phyloP scores from a whole-genome alignment of 1,284 basidiomycete genomes.

The Apiotrichum laibachii region DNA sequence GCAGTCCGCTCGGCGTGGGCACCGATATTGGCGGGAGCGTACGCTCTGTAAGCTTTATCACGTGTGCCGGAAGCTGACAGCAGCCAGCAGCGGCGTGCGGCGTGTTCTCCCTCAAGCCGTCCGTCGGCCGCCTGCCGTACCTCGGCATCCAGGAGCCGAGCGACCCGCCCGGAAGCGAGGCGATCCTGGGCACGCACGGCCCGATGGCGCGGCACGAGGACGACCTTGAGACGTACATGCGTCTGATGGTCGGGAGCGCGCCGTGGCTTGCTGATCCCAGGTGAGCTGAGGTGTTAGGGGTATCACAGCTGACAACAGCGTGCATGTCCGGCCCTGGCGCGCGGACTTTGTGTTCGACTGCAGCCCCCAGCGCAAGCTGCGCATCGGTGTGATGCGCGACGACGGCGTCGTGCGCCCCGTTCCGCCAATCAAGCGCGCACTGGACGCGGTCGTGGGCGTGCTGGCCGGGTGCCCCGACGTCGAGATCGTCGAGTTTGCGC shows the following conservation, averaged over 20 bases:
- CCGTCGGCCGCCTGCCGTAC: conserved; percentile 39
- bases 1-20: conserved; percentile 37
- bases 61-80: conserved; percentile 5
- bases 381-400: conserved; percentile 49
- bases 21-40: conserved; percentile 51
- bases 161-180: conserved; percentile 31
- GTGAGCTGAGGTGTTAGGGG: conserved; percentile 9
- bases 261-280: conserved; percentile 41
- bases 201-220: conserved; percentile 41
- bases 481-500: conserved; percentile 34
- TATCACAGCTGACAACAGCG: conserved; percentile 1
- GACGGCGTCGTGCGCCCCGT: conserved; percentile 50
- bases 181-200: conserved; percentile 39
- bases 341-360: neutral
- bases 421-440: conserved; percentile 45
- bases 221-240: conserved; percentile 45
- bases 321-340: neutral
- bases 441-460: conserved; percentile 33
- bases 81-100: conserved; percentile 41
- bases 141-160: conserved; percentile 29
- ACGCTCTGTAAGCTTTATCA: conserved; percentile 25
- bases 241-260: conserved; percentile 21
- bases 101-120: conserved; percentile 47
- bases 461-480: conserved; percentile 29
- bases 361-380: conserved; percentile 17